Evolutionary conservation across 495 filamentous ascomycete genomes (phyloP), one percentile per base, ranked within the genome.

Genomic region (Amniculicola lignicola): DNA sequence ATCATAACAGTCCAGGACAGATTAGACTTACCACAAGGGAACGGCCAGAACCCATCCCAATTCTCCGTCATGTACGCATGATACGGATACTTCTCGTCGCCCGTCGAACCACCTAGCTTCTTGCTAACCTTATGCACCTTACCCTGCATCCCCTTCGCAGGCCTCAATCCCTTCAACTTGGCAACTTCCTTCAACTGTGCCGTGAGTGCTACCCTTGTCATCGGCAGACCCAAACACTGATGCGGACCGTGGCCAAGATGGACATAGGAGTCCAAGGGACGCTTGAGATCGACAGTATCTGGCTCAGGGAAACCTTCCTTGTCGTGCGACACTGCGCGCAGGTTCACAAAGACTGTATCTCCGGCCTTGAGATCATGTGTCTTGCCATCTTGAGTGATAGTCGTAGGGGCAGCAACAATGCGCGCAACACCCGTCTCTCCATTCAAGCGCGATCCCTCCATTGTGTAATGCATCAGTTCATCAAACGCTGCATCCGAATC

Each of bases 301-400:
- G 70, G 70, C 25, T 69, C 49, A 7, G 61, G 64, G 54, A 72
- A 74, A 1, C 27, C 55, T 12, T 22, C 25, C 16, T 59, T 21
- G 53, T 74, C 71, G 27, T 51, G 67, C 1, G 62, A 65, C 3
- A 64, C 71, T 23, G 65, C 52, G 19, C 59, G 74, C 63, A 82
- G 57, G 56, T 81, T 76, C 38, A 78, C 71, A n/a, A 77, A 61
- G 25, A 83, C 54, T 18, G 64, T 47, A 40, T 81, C 72, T 29
- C 77, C 78, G 0, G 67, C 45, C 36, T 80, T 75, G 42, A 82
- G 44, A 6, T 64, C 54, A 49, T 79, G 23, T n/a, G 69, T 72
- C 37, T 65, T 61, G 14, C 70, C 73, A 10, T 33, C 29, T 41
- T 79, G 77, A 5, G 71, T 64, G 31, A 81, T 57, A 11, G 69